Conservation (phyloP, 1,139 yeast genomes). For the Casaregolazyma suthepensis region DNA sequence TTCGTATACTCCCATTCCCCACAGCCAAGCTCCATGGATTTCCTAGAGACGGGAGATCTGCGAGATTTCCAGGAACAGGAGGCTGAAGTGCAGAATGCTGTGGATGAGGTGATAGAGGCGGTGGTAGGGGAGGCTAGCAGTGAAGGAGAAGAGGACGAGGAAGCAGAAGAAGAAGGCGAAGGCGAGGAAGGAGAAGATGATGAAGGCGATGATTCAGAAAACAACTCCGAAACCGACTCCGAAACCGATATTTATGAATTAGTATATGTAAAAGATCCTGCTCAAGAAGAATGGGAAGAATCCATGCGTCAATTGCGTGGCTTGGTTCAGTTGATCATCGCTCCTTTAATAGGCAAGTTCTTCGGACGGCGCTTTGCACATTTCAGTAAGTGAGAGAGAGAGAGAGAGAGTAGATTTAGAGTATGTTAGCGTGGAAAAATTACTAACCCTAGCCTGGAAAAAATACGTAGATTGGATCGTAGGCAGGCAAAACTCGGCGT, state of each 20-base stretch:
- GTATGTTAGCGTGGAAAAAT: neutral
- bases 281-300: conserved; percentile 80
- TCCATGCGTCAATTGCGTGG: conserved; percentile 56
- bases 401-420: neutral
- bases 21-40: conserved; percentile 1
- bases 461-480: conserved; percentile 12
- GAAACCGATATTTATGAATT: conserved; percentile 6
- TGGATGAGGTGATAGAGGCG: neutral
- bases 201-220: conserved; percentile 14
- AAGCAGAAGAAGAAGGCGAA: neutral
- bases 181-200: conserved; percentile 8
- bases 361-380: conserved; percentile 61
- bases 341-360: conserved; percentile 67
- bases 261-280: conserved; percentile 28
- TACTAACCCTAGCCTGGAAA: conserved; percentile 17
- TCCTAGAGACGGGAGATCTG: conserved; percentile 1
- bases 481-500: neutral
- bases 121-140: neutral
- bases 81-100: neutral
- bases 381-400: conserved; percentile 23
- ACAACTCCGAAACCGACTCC: too few species aligned
- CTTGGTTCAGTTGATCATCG: conserved; percentile 50
- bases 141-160: neutral
- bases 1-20: neutral
- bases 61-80: neutral